Evolutionary conservation across 139 green algal genomes (phyloP), one percentile per base, ranked within the genome.

Genomic region (Edaphochlamys debaryana): DNA sequence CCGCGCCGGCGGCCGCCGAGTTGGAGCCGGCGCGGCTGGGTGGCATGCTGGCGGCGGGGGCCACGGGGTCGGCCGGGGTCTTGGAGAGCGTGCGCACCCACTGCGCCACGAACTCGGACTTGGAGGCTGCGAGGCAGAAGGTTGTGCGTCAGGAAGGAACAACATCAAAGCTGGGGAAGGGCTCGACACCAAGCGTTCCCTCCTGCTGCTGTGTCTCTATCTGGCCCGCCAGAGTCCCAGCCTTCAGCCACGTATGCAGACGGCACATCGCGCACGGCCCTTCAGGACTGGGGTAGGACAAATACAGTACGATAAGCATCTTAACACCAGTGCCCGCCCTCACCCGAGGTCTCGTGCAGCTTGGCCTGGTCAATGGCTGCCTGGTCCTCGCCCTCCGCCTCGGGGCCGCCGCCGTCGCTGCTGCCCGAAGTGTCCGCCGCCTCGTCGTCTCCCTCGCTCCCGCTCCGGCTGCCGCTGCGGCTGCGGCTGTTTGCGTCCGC

Each of bases 81-180:
- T 82, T 62, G 62, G 37, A 66, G 2, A 82, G 27, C 5, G 77
- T 75, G 23, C 64, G 64, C 41, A 83, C 77, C 77, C 77, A 83
- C 48, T 83, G 63, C 9, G 77, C 64, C 32, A 83, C 48, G 48
- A 83, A 83, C 22, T 83, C 77, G 0, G 63, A 67, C 63, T 83
- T 83, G 63, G 23, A 75, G 34, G 52, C 68, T 74, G 74, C 38
- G 34, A n/a, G 52, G 17, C n/a, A 20, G 8, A 63, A 63, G 9
- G 56, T 32, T 8, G 56, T 32, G 11, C 9, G 56, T 8, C 5
- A 23, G 56, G 56, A 5, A 66, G 56, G 23, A 34, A 23, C 27
- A 66, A 5, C 56, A 8, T 66, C 56, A 66, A 22, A 8, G 15
- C 11, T 54, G 11, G 48, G 11, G 15, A 15, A 15, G 11, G 48